Conservation (phyloP, 345 rosid genomes). For the Boechera retrofracta region DNA sequence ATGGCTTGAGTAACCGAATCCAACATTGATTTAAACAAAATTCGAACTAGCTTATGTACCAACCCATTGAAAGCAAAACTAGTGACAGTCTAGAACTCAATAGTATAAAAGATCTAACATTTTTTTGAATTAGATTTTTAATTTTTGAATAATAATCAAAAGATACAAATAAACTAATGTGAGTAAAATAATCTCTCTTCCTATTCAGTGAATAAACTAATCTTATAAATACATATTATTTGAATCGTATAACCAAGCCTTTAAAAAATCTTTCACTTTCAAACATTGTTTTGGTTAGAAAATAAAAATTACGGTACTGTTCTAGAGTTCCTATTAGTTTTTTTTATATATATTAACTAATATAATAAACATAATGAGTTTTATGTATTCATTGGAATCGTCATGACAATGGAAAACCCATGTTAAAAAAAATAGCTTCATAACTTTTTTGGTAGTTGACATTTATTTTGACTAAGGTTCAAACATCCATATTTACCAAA, state of each 20-base stretch:
- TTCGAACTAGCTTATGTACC: background rate
- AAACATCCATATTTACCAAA: background rate
- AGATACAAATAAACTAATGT: too few relatives aligned
- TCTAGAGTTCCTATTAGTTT: too few relatives aligned
- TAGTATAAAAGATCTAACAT: background rate
- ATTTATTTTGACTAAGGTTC: conserved; percentile 9
- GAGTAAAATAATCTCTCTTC: too few relatives aligned
- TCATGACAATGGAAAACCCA: background rate
- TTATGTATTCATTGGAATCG: background rate
- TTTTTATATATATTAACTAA: too few relatives aligned
- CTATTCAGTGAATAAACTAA: too few relatives aligned
- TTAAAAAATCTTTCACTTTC: too few relatives aligned
- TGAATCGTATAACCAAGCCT: too few relatives aligned
- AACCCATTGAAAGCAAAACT: background rate
- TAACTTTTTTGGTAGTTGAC: conserved; percentile 8
- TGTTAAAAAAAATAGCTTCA: background rate
- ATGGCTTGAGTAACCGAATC: background rate
- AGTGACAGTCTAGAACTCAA: background rate
- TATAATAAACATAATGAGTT: background rate
- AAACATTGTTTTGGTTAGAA: too few relatives aligned
- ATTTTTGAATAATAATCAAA: too few relatives aligned
- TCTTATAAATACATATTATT: too few relatives aligned
- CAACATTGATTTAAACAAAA: background rate
- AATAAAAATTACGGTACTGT: too few relatives aligned
- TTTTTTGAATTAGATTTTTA: background rate